Evolutionary conservation across 768 basidiomycete species (phyloP), one percentile per base, ranked within the genome.

Genomic region (Lepiota brunneoincarnata): DNA sequence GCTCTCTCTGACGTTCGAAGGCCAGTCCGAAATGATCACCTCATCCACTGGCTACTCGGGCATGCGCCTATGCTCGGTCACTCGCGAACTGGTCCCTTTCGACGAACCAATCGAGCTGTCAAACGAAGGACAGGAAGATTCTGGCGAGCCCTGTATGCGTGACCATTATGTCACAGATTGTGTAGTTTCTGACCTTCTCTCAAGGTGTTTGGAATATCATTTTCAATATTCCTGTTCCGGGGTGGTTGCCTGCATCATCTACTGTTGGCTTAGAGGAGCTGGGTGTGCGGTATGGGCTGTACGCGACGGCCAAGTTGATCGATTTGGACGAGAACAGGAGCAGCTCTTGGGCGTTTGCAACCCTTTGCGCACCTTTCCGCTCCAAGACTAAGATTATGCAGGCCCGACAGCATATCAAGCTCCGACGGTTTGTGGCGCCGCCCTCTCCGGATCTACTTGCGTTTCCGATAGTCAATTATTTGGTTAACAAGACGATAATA

Each of bases 201-300:
- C 54, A 46, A 80, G 79, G 72, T 60, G 68, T 68, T 31, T 92
- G 92, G 86, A 84, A 87, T 59, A 73, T 93, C 51, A 74, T 85
- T 15, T 96, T 95, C 67, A 86, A 93, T 66, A 70, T 97, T 3
- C 78, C 82, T 14, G 72, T 95, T n/a, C 93, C 93, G 4, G 94
- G 93, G 15, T 96, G 94, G 94, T 76, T 97, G 2, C 93, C 93
- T 6, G 75, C 77, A 1, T 77, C 82, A 14, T 72, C 81, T 21
- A 61, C 49, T 2, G 77, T 82, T 54, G 82, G 84, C 21, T 66
- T 75, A 14, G 75, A 77, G 17, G 74, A 75, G 11, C 63, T 78
- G 31, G 87, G 87, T 18, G 80, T 82, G 5, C 78, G 76, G 50
- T 93, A 93, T 63, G 73, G 75, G 17, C 73, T 93, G 23, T 81